Conservation (phyloP, 106 monocot species). For the Dioscorea dumetorum region DNA sequence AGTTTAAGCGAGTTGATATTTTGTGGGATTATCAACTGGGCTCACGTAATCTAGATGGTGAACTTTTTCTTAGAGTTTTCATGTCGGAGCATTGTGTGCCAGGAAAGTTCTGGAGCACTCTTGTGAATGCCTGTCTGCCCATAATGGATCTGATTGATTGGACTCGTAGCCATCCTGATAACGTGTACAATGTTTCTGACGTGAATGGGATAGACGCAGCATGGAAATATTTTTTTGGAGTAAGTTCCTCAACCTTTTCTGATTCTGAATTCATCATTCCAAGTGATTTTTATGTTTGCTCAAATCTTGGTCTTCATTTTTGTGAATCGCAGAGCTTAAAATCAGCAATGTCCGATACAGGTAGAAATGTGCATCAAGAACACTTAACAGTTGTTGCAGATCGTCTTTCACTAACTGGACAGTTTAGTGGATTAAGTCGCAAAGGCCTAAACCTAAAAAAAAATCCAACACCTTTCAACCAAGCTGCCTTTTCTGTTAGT, state of each 20-base stretch:
- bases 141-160: constrained; percentile 90
- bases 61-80: constrained; percentile 58
- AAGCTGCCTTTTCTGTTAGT: constrained; percentile 79
- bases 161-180: constrained; percentile 62
- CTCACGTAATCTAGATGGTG: constrained; percentile 16
- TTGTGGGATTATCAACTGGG: constrained; percentile 38
- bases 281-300: constrained; percentile 3
- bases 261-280: neutral
- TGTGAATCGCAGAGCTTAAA: constrained; percentile 55
- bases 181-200: constrained; percentile 23
- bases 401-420: constrained; percentile 63
- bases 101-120: constrained; percentile 49
- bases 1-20: constrained; percentile 69
- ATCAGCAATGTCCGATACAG: constrained; percentile 42
- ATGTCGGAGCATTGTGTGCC: constrained; percentile 40
- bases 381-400: constrained; percentile 70
- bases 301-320: neutral
- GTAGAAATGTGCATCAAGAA: constrained; percentile 44
- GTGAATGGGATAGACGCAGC: constrained; percentile 60
- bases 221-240: constrained; percentile 61
- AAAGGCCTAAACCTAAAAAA: constrained; percentile 62
- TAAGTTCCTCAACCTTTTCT: constrained; percentile 16
- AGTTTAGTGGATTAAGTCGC: constrained; percentile 61
- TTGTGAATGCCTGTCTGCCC: constrained; percentile 74
- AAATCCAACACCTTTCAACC: constrained; percentile 63